Conservation (phyloP, 768 basidiomycete genomes). For the Rhodosporidiobolus sp. region DNA sequence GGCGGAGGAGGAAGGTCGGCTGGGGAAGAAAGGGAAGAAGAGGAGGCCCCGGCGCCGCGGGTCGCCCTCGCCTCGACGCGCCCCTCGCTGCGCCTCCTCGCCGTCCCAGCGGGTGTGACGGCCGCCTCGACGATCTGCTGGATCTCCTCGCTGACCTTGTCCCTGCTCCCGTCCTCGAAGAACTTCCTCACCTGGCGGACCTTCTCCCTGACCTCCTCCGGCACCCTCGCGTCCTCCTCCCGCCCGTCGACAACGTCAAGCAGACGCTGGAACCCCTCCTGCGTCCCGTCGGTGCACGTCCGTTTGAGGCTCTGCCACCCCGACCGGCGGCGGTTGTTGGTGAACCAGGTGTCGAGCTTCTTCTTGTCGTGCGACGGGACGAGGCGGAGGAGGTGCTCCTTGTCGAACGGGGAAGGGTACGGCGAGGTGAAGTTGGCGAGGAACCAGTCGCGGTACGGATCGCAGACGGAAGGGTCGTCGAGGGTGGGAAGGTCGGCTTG, state of each 20-base stretch:
- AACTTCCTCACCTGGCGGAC: constrained; percentile 7
- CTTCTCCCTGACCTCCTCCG: neutral
- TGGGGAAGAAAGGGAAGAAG: neutral
- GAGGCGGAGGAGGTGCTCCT: neutral
- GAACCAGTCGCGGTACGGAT: constrained; percentile 28
- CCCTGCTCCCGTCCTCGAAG: constrained; percentile 8
- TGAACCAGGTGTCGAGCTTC: constrained; percentile 36
- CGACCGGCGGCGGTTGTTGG: constrained; percentile 29
- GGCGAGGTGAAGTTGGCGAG: constrained; percentile 18
- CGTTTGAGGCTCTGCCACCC: constrained; percentile 25
- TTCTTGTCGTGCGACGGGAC: constrained; percentile 13
- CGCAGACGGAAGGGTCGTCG: constrained; percentile 10
- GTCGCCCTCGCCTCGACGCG: neutral
- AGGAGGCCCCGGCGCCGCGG: neutral
- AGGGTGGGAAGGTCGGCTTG: neutral
- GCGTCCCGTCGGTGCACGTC: neutral
- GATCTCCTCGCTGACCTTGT: constrained; percentile 13
- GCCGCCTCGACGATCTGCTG: constrained; percentile 9
- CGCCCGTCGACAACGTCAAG: neutral
- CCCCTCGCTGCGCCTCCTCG: neutral
- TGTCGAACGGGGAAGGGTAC: constrained; percentile 12
- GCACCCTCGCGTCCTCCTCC: neutral
- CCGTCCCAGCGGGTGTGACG: neutral
- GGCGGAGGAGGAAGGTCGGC: neutral
- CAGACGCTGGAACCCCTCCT: neutral